Evolutionary conservation across 2,329 filamentous ascomycete genomes (phyloP).

Genomic region (Leptodontidium sp.): DNA sequence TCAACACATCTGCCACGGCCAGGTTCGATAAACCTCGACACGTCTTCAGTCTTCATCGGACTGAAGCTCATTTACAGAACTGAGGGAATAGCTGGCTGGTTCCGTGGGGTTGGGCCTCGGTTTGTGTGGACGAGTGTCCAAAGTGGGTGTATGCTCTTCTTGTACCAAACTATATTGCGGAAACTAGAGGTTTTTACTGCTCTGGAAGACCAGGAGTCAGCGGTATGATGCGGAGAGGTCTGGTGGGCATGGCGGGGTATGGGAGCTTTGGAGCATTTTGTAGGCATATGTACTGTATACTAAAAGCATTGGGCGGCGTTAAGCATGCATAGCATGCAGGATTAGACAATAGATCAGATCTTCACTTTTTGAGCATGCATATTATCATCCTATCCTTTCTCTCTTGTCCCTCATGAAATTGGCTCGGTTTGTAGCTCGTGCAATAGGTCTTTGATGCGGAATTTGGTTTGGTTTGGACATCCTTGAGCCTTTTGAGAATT

Average conservation of each 20-base stretch:
- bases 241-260: conserved; percentile 6
- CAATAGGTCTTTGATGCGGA: no score
- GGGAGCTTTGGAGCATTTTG: conserved; percentile 21
- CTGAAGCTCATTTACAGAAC: conserved; percentile 87
- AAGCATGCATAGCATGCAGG: conserved; percentile 35
- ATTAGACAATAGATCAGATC: conserved; percentile 45
- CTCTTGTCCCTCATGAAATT: not conserved
- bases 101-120: conserved; percentile 91
- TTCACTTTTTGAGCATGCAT: conserved; percentile 39
- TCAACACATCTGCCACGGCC: conserved; percentile 83
- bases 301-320: conserved; percentile 46
- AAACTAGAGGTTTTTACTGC: conserved; percentile 66
- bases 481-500: no score
- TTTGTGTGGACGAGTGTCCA: conserved; percentile 98
- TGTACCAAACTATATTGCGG: conserved; percentile 88
- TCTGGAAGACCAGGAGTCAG: conserved; percentile 35
- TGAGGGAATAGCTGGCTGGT: conserved; percentile 90
- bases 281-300: conserved; percentile 41
- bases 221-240: conserved; percentile 33
- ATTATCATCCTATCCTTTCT: not conserved
- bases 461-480: no score
- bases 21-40: conserved; percentile 82
- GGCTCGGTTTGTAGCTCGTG: no score
- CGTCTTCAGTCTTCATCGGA: conserved; percentile 87
- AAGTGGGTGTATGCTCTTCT: conserved; percentile 93